Evolutionary conservation across 305 asterid genomes (phyloP).

Genomic region (Solanum hybrid): DNA sequence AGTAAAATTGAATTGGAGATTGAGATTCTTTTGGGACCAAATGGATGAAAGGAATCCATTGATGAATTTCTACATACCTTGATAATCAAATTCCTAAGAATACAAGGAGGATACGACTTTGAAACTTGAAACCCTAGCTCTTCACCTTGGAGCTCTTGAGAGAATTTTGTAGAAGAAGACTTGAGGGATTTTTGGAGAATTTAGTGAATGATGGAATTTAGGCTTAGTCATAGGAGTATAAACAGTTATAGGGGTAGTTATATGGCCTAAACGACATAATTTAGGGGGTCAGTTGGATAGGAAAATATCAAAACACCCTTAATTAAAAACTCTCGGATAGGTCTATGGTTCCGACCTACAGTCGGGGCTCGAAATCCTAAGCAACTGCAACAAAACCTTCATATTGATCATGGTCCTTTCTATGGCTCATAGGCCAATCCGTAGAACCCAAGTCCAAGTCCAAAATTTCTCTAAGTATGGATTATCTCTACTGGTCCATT

Average conservation of each 20-base stretch:
- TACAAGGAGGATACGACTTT: neutral
- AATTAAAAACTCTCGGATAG: neutral
- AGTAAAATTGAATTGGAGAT: neutral
- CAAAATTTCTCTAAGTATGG: neutral
- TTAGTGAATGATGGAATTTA: neutral
- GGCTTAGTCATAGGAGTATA: neutral
- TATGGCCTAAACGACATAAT: neutral
- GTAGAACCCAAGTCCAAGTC: neutral
- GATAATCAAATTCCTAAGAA: neutral
- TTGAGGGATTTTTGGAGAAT: neutral
- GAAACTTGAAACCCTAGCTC: neutral
- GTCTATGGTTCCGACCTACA: neutral
- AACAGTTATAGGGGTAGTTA: neutral
- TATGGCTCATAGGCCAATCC: neutral
- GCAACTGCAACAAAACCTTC: neutral
- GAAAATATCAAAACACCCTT: neutral
- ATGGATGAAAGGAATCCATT: neutral
- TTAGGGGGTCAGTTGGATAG: neutral
- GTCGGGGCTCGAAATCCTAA: neutral
- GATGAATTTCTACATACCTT: neutral
- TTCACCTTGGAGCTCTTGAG: neutral
- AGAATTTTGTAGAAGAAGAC: neutral
- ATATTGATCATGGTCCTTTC: neutral
- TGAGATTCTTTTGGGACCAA: neutral
- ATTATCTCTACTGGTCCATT: neutral